Conservation (phyloP, 352 stramenopile genomes). For the Phytophthora pini region DNA sequence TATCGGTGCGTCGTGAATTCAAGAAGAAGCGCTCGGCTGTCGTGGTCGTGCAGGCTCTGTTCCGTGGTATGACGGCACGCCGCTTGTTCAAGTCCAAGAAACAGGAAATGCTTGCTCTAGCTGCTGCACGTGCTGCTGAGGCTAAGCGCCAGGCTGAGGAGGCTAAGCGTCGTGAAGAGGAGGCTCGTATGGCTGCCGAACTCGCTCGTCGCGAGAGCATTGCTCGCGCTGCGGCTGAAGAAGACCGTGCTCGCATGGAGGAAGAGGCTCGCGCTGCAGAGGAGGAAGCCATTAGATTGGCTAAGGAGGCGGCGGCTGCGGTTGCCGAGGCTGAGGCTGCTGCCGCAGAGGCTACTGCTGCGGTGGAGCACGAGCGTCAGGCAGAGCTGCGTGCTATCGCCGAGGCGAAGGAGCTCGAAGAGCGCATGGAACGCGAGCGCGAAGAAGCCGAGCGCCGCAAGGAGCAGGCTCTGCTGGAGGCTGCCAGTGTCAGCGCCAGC, state of each 20-base stretch:
- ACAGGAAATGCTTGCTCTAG: conserved; percentile 83
- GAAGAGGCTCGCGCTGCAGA: conserved; percentile 77
- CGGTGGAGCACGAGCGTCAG: conserved; percentile 83
- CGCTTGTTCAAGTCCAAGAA: conserved; percentile 86
- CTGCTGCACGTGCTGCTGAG: conserved; percentile 76
- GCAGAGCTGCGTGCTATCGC: conserved; percentile 83
- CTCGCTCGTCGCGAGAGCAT: conserved; percentile 77
- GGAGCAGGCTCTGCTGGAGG: conserved; percentile 64
- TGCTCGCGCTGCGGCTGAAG: conserved; percentile 63
- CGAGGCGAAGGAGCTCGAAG: conserved; percentile 78
- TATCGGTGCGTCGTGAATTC: conserved; percentile 76
- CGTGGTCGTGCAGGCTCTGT: conserved; percentile 79
- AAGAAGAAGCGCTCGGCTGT: conserved; percentile 82
- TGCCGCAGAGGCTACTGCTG: conserved; percentile 76
- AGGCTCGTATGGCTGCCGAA: conserved; percentile 65
- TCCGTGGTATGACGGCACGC: conserved; percentile 80
- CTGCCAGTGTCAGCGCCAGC: conserved; percentile 79
- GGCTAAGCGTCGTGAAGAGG: conserved; percentile 84
- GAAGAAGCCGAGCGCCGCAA: conserved; percentile 70
- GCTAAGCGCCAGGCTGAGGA: conserved; percentile 79
- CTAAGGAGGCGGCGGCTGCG: conserved; percentile 68
- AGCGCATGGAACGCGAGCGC: conserved; percentile 61
- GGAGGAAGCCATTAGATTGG: conserved; percentile 73
- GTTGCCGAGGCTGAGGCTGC: conserved; percentile 65
- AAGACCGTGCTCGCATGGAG: conserved; percentile 80